Evolutionary conservation across 2,329 filamentous ascomycete species (phyloP).

Genomic region (Trichoderma sp.): DNA sequence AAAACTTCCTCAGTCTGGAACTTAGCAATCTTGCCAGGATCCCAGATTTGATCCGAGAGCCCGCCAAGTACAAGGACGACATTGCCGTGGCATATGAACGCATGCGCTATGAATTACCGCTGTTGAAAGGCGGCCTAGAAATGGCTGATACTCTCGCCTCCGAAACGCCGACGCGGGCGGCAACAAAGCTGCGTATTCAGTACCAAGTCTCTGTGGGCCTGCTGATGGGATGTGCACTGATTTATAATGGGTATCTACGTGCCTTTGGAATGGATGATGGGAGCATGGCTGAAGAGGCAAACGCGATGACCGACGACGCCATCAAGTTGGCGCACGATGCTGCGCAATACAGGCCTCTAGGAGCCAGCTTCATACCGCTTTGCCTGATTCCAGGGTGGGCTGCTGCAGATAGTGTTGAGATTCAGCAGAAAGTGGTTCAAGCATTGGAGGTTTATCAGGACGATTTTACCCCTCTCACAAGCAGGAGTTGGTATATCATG

Average conservation of each 20-base stretch:
- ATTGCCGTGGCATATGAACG: slow-evolving; percentile 25
- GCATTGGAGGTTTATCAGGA: slow-evolving; percentile 25
- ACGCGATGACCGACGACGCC: slow-evolving; percentile 26
- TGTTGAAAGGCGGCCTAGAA: not conserved
- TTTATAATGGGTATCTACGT: slow-evolving; percentile 27
- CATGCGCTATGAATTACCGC: slow-evolving; percentile 22
- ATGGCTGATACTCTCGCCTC: not conserved
- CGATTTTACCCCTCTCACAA: slow-evolving; percentile 21
- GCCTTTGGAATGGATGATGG: slow-evolving; percentile 23
- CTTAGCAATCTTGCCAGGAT: slow-evolving; percentile 23
- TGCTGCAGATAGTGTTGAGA: slow-evolving; percentile 29
- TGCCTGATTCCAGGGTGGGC: slow-evolving; percentile 30
- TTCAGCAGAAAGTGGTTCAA: slow-evolving; percentile 13
- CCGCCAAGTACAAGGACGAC: slow-evolving; percentile 22
- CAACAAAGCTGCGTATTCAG: slow-evolving; percentile 11
- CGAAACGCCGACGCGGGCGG: not conserved
- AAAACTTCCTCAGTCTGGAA: slow-evolving; percentile 16
- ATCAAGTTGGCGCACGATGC: slow-evolving; percentile 26
- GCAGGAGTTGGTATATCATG: slow-evolving; percentile 17
- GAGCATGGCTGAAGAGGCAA: slow-evolving; percentile 23
- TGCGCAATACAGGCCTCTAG: slow-evolving; percentile 28
- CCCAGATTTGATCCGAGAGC: slow-evolving; percentile 25
- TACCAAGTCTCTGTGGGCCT: slow-evolving; percentile 8
- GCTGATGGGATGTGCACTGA: not conserved
- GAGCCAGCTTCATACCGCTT: slow-evolving; percentile 29